These are phyloP conservation scores for Phytophthora tubulina DNA, from an alignment of 352 stramenopile species.

Conservation along the genomic window DNA sequence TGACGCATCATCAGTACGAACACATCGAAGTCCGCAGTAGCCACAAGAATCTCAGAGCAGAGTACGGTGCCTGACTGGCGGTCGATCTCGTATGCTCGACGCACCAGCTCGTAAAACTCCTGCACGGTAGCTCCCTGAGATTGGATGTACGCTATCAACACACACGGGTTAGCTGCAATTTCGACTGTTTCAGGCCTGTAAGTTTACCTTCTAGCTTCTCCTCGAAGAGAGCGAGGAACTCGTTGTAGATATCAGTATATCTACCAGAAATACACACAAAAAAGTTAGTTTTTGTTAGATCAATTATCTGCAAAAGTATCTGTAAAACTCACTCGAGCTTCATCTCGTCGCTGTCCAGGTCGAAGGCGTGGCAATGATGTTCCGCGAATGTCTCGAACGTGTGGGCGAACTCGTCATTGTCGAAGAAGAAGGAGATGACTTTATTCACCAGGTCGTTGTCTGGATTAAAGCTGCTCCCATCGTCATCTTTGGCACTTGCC, in stretches of 20 bases:
- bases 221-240: conserved; percentile 80
- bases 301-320: neutral
- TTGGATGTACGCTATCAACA: conserved; percentile 59
- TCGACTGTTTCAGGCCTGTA: neutral
- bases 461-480: conserved; percentile 32
- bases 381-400: conserved; percentile 81
- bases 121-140: conserved; percentile 65
- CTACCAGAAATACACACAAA: conserved; percentile 28
- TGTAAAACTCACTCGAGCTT: conserved; percentile 67
- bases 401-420: conserved; percentile 79
- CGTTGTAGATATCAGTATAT: conserved; percentile 86
- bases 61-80: conserved; percentile 71
- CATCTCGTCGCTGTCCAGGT: conserved; percentile 82
- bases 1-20: conserved; percentile 89
- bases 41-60: conserved; percentile 82
- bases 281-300: conserved; percentile 4
- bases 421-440: conserved; percentile 84
- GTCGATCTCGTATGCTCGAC: conserved; percentile 62
- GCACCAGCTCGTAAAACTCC: conserved; percentile 76
- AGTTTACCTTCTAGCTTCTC: conserved; percentile 77
- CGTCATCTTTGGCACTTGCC: conserved; percentile 45
- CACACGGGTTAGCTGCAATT: conserved; percentile 3
- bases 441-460: conserved; percentile 57
- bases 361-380: conserved; percentile 67
- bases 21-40: conserved; percentile 82